Base-by-base conservation (phyloP, 805 yeast species). In the Candida nonsorbophila region DNA sequence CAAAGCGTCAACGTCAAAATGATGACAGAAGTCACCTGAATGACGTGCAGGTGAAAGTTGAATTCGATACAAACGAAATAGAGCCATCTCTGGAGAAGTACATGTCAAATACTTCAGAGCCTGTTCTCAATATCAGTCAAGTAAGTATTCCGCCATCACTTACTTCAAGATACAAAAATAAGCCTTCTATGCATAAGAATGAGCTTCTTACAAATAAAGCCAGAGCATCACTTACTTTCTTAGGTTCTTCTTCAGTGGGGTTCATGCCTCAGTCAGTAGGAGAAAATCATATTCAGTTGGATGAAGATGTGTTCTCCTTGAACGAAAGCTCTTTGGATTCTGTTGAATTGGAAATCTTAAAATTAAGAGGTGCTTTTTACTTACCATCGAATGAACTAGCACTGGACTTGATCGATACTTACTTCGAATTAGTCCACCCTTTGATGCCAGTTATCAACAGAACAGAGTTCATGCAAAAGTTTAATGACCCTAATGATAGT, bases 391-490 rank as follows among this genome's bases (percentile, higher is more conserved):
- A 66, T 23, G 75, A 69, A 8, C 58, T 80, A 10, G 70, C 79
- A 32, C 72, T 70, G 39, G 82, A 74, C 40, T 62, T 80, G 33
- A 68, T 84, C 20, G 66, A 76, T 25, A 53, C 69, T 27, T 84
- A 71, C 53, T 84, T 84, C 42, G 71, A 66, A 24, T 67, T 68
- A 35, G 68, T 80, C 14, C 85, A 83, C 41, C 86, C 87, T 1
- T 51, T 72, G 22, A 68, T 76, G 51, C 94, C 94, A 3, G 69
- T 83, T 15, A 54, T 84, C 26, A 75, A 81, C 54, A 63, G 79
- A 30, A 59, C 73, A 1, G 67, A 68, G 47, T 84, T 84, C 51
- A 63, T 80, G 74, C 51, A 58, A 25, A 67, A 66, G 29, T 68
- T 69, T 34, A 74, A 76, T 45, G 67, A 68, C 40, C 74, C 78